These are phyloP conservation scores for Fusarium domesticum DNA, from an alignment of 2,329 filamentous ascomycete species.

Conservation along the genomic window DNA sequence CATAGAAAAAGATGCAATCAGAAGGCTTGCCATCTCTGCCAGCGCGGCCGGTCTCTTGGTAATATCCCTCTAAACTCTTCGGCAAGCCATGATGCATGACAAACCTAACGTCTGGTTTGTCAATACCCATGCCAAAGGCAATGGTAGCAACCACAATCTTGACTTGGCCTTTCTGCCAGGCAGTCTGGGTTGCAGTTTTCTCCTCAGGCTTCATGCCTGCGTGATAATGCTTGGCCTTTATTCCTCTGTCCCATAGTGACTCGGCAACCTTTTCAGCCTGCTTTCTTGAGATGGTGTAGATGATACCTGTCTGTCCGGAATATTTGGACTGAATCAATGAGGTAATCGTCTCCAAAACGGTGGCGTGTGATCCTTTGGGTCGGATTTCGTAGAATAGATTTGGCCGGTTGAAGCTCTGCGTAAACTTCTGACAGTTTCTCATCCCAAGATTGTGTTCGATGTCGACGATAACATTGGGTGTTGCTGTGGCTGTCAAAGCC, in stretches of 20 bases:
- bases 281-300: constrained; percentile 87
- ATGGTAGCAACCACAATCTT: constrained; percentile 97
- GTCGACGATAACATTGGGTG: constrained; percentile 86
- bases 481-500: constrained; percentile 93
- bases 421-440: constrained; percentile 71
- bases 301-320: constrained; percentile 73
- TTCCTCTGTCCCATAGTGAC: constrained; percentile 61
- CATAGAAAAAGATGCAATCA: constrained; percentile 87
- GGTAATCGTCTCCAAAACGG: constrained; percentile 48
- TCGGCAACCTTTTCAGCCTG: constrained; percentile 77
- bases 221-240: constrained; percentile 82
- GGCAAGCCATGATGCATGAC: constrained; percentile 92
- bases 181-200: constrained; percentile 68
- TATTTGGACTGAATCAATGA: constrained; percentile 70
- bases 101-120: constrained; percentile 94
- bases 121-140: constrained; percentile 99
- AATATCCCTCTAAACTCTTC: constrained; percentile 96
- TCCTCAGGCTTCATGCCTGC: constrained; percentile 68
- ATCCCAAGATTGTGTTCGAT: constrained; percentile 91
- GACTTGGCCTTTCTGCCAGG: constrained; percentile 76
- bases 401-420: constrained; percentile 94
- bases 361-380: constrained; percentile 61
- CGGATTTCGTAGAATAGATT: constrained; percentile 88
- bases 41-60: constrained; percentile 94
- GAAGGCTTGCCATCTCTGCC: constrained; percentile 86